Conservation (phyloP, 495 filamentous ascomycete genomes). For the Platismatia glauca region DNA sequence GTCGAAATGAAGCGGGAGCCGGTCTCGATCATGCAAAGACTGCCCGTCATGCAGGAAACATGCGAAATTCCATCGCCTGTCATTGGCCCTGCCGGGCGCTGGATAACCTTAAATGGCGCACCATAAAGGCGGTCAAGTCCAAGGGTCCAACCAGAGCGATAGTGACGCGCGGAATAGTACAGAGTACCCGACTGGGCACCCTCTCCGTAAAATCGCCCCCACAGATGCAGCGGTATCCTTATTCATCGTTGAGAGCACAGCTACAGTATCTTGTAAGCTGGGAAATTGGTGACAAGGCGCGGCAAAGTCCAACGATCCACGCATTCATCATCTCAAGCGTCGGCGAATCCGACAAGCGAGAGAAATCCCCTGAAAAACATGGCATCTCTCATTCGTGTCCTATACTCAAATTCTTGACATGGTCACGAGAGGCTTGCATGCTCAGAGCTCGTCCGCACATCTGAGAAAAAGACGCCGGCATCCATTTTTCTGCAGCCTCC, state of each 20-base stretch:
- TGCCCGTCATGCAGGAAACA: slow-evolving; percentile 5
- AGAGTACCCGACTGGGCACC: neutral
- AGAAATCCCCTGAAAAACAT: neutral
- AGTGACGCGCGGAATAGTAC: neutral
- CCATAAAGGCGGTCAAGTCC: slow-evolving; percentile 8
- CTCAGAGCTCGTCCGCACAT: neutral
- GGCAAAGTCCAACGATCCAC: neutral
- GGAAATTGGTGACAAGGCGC: neutral
- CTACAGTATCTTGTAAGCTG: neutral
- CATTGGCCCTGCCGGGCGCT: slow-evolving; percentile 1
- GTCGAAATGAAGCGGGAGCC: neutral
- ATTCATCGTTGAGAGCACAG: neutral
- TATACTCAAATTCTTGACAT: neutral
- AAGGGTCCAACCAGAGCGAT: slow-evolving; percentile 3
- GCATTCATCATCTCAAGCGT: neutral
- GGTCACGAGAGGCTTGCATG: neutral
- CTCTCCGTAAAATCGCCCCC: neutral
- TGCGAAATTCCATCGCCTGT: neutral
- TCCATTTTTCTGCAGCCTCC: neutral
- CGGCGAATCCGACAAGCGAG: neutral
- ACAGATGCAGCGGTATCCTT: neutral
- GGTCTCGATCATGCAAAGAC: neutral
- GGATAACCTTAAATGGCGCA: slow-evolving; percentile 6
- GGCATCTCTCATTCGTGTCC: neutral
- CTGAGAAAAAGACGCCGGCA: neutral